Base-by-base conservation (phyloP, 495 filamentous ascomycete species). In the Aspergillus funiculosus region DNA sequence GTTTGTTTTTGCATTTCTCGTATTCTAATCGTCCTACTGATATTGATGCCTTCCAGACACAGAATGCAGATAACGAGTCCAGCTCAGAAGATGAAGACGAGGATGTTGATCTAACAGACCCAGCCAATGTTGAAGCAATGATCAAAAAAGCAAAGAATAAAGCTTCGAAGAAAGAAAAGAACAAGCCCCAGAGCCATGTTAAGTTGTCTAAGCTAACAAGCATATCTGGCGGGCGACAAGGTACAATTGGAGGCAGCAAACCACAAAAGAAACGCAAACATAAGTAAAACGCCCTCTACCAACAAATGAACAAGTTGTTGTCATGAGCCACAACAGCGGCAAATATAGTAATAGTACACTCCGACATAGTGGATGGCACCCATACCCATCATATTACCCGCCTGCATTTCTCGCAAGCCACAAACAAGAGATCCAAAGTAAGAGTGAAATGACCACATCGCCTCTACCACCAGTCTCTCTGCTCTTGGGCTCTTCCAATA, bases 221-320 rank as follows among this genome's bases (percentile, higher is more conserved):
- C 38, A 69, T 71, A 28, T 71, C 68, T 18, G 64, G 64, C 4
- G 52, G 50, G 7, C 36, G 60, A 51, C 52, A 56, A 37, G 29
- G 19, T 4, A 1, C n/a, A 1, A 10, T 21, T 28, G 46, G 39
- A n/a, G 52, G 52, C 18, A 42, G 53, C 15, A 60, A 63, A 35
- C 59, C 61, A n/a, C 62, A 67, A 49, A 69, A 69, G 51, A 71
- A 69, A 52, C 64, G 66, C 40, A 68, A 69, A 56, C 47, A 57
- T 22, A 54, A 56, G 51, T 60, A 50, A 50, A 27, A 15, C 15
- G 42, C 39, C 43, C 29, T 25, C 31, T 28, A 13, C 30, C 30
- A 15, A 4, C 15, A 14, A 14, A 20, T 15, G 8, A 22, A 20
- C n/a, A n/a, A 22, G n/a, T 38, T 6, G 5, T 8, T 25, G 20